phyloP scores from a whole-genome alignment of 176 grass and related monocot genomes.

The Aegilops umbellulata region DNA sequence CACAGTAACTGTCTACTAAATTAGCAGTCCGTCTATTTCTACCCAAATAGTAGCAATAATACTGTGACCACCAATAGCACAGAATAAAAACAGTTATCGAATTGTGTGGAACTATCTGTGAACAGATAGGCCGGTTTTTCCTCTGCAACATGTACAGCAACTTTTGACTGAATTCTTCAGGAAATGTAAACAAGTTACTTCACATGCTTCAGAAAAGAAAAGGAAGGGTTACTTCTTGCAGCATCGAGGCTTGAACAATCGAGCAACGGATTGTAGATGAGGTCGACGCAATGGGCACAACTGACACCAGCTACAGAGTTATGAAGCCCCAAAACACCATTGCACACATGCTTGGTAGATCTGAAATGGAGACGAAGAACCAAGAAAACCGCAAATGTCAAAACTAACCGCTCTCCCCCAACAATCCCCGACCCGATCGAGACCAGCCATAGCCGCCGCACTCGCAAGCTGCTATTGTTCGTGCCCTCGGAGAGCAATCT shows the following conservation, averaged over 20 bases:
- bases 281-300: background rate
- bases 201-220: conserved; percentile 6
- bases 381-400: background rate
- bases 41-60: conserved; percentile 5
- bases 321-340: conserved; percentile 16
- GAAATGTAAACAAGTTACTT: background rate
- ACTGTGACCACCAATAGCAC: background rate
- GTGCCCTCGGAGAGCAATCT: background rate
- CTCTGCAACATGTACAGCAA: background rate
- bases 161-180: conserved; percentile 1
- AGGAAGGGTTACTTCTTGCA: background rate
- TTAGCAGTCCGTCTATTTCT: background rate
- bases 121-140: background rate
- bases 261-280: background rate
- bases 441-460: background rate
- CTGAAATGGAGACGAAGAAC: conserved; percentile 25
- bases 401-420: conserved; percentile 21
- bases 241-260: background rate
- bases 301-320: background rate
- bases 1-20: background rate
- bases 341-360: conserved; percentile 32
- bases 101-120: background rate
- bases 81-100: background rate
- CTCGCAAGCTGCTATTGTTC: conserved; percentile 21
- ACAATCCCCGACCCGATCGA: conserved; percentile 6